Percentiles rank a stretch among this genome's conserved stretches.
phyloP scores from a whole-genome alignment of 2,329 filamentous ascomycete species.

The Verticillium zaregamsianum region DNA sequence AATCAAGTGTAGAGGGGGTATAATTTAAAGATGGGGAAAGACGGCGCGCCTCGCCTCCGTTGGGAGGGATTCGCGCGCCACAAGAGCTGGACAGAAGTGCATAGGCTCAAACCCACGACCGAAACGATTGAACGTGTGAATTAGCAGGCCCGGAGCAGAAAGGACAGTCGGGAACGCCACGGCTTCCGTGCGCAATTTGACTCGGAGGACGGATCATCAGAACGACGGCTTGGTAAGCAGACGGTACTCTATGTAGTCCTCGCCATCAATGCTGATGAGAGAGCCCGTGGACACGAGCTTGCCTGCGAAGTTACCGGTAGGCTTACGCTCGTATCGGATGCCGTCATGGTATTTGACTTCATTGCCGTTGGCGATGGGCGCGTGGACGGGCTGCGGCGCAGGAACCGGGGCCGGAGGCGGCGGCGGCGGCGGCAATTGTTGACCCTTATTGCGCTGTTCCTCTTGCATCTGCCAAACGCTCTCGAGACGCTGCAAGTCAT shows the following conservation, averaged over 20 bases:
- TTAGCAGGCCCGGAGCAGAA: not conserved
- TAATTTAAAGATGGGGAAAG: not conserved
- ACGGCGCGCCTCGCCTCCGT: not conserved
- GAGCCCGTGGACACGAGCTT: slow-evolving; percentile 60
- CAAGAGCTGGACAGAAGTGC: too few species aligned
- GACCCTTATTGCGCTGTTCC: slow-evolving; percentile 32
- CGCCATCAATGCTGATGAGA: slow-evolving; percentile 61
- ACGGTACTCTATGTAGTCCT: slow-evolving; percentile 64
- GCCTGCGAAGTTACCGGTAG: slow-evolving; percentile 55
- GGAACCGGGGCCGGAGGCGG: not conserved
- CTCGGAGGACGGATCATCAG: slow-evolving; percentile 20
- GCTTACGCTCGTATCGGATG: slow-evolving; percentile 59
- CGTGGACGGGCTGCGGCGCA: not conserved
- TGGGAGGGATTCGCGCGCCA: not conserved
- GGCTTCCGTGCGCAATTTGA: not conserved
- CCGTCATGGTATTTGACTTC: slow-evolving; percentile 55
- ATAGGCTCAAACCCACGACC: not conserved
- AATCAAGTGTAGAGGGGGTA: slow-evolving; percentile 1
- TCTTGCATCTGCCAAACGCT: slow-evolving; percentile 54
- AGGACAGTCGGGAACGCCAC: not conserved
- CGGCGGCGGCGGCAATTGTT: not conserved
- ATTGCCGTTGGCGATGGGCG: slow-evolving; percentile 29
- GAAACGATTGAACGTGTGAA: not conserved
- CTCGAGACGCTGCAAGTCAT: slow-evolving; percentile 44
- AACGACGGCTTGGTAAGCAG: slow-evolving; percentile 61